Conservation (phyloP, 2,329 filamentous ascomycete genomes). For the Penicillium sp. region DNA sequence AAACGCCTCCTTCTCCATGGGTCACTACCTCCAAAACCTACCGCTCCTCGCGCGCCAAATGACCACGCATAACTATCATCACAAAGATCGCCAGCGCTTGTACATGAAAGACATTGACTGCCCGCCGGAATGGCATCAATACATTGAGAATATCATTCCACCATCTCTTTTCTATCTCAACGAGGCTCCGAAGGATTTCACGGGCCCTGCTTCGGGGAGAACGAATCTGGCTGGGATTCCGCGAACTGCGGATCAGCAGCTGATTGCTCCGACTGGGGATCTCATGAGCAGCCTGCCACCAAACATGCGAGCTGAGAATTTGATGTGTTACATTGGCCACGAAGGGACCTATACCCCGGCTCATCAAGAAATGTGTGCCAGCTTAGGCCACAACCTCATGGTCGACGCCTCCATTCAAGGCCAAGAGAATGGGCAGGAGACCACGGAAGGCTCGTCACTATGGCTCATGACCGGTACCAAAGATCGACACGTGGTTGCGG, state of each 20-base stretch:
- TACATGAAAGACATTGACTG: slow-evolving; percentile 98
- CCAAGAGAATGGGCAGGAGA: slow-evolving; percentile 67
- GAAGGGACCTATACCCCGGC: slow-evolving; percentile 96
- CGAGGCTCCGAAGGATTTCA: slow-evolving; percentile 65
- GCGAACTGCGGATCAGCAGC: slow-evolving; percentile 54
- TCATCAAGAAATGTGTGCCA: slow-evolving; percentile 97
- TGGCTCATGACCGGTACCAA: slow-evolving; percentile 99
- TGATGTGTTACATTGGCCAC: slow-evolving; percentile 98
- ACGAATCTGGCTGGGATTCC: slow-evolving; percentile 44
- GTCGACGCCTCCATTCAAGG: slow-evolving; percentile 76
- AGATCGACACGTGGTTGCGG: slow-evolving; percentile 84
- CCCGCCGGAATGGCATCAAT: slow-evolving; percentile 80
- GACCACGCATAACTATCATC: slow-evolving; percentile 71
- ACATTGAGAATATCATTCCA: slow-evolving; percentile 76
- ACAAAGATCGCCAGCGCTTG: slow-evolving; percentile 78
- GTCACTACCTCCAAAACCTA: slow-evolving; percentile 90
- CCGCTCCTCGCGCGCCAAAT: slow-evolving; percentile 81
- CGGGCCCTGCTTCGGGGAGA: slow-evolving; percentile 56
- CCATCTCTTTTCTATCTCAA: slow-evolving; percentile 88
- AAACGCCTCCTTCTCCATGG: slow-evolving; percentile 81
- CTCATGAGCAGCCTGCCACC: slow-evolving; percentile 89
- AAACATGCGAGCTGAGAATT: slow-evolving; percentile 88
- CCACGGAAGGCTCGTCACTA: slow-evolving; percentile 81
- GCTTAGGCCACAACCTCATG: slow-evolving; percentile 96
- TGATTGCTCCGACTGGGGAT: slow-evolving; percentile 76